phyloP scores from a whole-genome alignment of 1,139 yeast species.

The Hanseniaspora gamundiae region DNA sequence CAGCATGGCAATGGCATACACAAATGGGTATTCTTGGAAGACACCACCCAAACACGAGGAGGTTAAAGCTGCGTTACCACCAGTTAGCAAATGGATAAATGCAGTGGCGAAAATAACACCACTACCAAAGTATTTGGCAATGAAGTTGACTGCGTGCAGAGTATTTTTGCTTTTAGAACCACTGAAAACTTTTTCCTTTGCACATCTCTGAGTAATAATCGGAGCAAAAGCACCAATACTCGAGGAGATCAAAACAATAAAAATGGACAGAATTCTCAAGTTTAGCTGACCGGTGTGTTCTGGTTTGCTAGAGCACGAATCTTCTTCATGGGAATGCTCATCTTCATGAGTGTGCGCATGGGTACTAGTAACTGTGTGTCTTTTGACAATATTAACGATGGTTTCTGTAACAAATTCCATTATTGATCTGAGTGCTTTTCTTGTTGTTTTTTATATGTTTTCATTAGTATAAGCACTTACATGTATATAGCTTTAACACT shows the following conservation, averaged over 20 bases:
- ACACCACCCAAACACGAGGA: constrained; percentile 43
- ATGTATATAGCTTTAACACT: too few species aligned
- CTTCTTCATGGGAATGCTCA: constrained; percentile 6
- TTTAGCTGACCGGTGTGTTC: constrained; percentile 31
- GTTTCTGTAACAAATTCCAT: too few species aligned
- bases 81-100: constrained; percentile 70
- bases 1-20: constrained; percentile 50
- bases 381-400: too few species aligned
- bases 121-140: constrained; percentile 60
- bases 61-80: constrained; percentile 50
- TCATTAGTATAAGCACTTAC: too few species aligned
- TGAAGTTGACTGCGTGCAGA: constrained; percentile 8
- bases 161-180: background rate
- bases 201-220: constrained; percentile 41
- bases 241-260: constrained; percentile 46
- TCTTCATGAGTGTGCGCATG: too few species aligned
- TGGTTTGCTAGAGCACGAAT: constrained; percentile 17
- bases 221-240: constrained; percentile 52
- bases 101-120: constrained; percentile 91
- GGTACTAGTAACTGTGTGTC: too few species aligned
- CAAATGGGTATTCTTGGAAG: constrained; percentile 49
- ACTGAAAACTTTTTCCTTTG: constrained; percentile 13
- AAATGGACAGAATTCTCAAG: constrained; percentile 50
- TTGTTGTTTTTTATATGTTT: too few species aligned
- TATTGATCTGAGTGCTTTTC: too few species aligned